Evolutionary conservation across 139 green algal species (phyloP).

Genomic region (Chlorella sp.): DNA sequence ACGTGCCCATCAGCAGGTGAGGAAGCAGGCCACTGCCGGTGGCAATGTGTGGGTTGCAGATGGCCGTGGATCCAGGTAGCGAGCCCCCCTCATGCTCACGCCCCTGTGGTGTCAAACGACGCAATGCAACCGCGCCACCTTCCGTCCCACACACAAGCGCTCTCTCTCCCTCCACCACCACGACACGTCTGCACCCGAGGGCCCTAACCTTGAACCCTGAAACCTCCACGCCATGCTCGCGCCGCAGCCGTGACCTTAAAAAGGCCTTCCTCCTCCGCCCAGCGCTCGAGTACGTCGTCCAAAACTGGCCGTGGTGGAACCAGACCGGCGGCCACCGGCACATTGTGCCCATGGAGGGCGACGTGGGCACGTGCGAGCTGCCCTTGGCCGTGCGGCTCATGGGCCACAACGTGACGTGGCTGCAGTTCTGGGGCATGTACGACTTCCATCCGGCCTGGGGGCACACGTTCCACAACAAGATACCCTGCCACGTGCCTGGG

Average conservation of each 20-base stretch:
- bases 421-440: slow-evolving; percentile 49
- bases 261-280: slow-evolving; percentile 30
- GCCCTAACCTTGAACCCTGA: no score
- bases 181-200: no score
- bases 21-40: no score
- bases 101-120: not conserved
- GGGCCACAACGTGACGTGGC: slow-evolving; percentile 28
- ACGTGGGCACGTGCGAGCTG: slow-evolving; percentile 42
- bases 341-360: slow-evolving; percentile 37
- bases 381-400: slow-evolving; percentile 20
- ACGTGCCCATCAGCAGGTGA: slow-evolving; percentile 24
- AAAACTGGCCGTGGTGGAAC: slow-evolving; percentile 41
- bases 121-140: no score
- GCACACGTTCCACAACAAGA: slow-evolving; percentile 37
- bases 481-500: slow-evolving; percentile 31
- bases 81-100: no score
- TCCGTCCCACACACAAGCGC: no score
- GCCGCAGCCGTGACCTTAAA: slow-evolving; percentile 31
- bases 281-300: slow-evolving; percentile 20
- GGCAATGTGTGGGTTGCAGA: no score
- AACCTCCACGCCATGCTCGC: no score
- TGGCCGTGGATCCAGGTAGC: no score
- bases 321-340: slow-evolving; percentile 11
- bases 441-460: slow-evolving; percentile 35
- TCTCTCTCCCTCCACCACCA: no score